phyloP scores from a whole-genome alignment of 192 early-diverging fungal genomes.

The Gaertneriomyces semiglobifer region DNA sequence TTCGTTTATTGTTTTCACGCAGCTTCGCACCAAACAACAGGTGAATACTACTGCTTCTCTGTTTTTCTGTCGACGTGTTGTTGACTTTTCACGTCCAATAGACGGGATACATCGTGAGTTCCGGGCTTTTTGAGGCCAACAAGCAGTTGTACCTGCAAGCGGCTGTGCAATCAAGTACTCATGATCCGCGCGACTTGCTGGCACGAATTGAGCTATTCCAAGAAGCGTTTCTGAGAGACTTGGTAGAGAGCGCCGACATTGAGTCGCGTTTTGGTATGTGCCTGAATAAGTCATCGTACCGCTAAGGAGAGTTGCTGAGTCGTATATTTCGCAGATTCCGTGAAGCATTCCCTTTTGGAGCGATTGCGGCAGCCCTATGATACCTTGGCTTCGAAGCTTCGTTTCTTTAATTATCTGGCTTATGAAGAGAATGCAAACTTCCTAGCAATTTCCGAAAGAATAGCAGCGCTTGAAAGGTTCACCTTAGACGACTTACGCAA shows the following conservation, averaged over 20 bases:
- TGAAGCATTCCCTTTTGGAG: conserved; percentile 27
- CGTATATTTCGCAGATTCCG: conserved; percentile 13
- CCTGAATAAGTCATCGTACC: not conserved
- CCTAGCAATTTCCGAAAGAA: conserved; percentile 7
- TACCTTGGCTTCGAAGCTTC: conserved; percentile 26
- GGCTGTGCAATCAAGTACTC: conserved; percentile 33
- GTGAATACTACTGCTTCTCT: not conserved
- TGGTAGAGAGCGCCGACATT: not conserved
- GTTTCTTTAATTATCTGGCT: conserved; percentile 30
- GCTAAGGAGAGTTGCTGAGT: not conserved
- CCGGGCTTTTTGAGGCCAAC: conserved; percentile 13
- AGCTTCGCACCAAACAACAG: conserved; percentile 30
- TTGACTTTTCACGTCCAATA: not conserved
- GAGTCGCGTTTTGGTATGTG: conserved; percentile 29
- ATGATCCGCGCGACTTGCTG: conserved; percentile 38
- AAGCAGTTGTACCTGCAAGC: conserved; percentile 32
- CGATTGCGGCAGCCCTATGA: conserved; percentile 36
- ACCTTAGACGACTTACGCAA: conserved; percentile 17
- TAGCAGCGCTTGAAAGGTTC: conserved; percentile 12
- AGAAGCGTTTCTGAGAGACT: conserved; percentile 32
- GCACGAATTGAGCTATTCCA: conserved; percentile 35
- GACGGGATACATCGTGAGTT: conserved; percentile 43
- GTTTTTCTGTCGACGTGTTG: too few species aligned
- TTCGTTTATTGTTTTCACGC: not conserved
- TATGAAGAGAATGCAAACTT: conserved; percentile 39